phyloP scores from a whole-genome alignment of 495 filamentous ascomycete species.

The Aspergillus steynii region DNA sequence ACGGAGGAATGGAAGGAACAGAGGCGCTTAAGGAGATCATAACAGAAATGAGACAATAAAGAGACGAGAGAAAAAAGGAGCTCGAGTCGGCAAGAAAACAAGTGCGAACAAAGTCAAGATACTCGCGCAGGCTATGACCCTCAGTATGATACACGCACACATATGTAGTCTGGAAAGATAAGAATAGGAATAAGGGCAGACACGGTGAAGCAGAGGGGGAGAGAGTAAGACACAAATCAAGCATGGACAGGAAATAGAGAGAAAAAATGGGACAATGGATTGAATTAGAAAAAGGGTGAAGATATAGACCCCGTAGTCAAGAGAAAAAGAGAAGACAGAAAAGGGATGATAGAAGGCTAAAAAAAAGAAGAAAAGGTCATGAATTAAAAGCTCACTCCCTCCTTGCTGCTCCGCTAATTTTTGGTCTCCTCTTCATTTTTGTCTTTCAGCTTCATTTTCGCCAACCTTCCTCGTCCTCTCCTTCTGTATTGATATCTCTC shows the following conservation, averaged over 20 bases:
- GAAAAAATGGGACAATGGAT: constrained; percentile 8
- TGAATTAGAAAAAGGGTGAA: background rate
- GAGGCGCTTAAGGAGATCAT: background rate
- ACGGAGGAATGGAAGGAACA: background rate
- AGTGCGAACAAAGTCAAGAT: too few relatives aligned
- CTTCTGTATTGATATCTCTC: background rate
- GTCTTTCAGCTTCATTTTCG: background rate
- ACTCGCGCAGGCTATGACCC: background rate
- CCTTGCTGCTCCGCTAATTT: background rate
- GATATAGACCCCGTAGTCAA: constrained; percentile 3
- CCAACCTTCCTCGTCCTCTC: background rate
- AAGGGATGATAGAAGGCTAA: constrained; percentile 9
- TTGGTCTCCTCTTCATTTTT: background rate
- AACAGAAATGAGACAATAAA: background rate
- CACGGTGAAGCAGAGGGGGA: constrained; percentile 5
- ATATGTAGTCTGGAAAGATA: background rate
- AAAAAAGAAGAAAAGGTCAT: constrained; percentile 1
- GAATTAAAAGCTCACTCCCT: constrained; percentile 3
- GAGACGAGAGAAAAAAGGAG: background rate
- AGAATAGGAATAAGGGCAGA: background rate
- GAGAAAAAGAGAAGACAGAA: background rate
- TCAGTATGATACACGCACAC: background rate
- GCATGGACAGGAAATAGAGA: constrained; percentile 15
- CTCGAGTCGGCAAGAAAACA: too few relatives aligned
- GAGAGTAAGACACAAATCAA: constrained; percentile 13